phyloP scores from a whole-genome alignment of 768 basidiomycete genomes.

The Leccinum uliginosum region DNA sequence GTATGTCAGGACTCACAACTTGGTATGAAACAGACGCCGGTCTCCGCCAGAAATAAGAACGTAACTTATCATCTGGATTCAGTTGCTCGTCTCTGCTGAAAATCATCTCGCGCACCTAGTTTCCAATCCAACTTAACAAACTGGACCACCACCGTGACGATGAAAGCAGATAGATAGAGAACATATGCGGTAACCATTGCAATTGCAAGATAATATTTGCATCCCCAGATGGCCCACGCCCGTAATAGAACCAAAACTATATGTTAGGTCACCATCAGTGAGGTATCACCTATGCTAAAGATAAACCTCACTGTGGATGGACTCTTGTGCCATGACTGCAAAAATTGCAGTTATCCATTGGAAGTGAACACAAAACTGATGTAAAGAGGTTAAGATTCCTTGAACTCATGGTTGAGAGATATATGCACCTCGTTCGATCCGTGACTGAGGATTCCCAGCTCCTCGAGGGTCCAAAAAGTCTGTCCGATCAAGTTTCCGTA shows the following conservation, averaged over 20 bases:
- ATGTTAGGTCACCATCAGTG: not conserved
- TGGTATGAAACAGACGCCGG: not conserved
- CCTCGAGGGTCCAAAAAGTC: constrained; percentile 6
- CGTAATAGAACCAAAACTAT: constrained; percentile 16
- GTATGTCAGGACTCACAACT: not conserved
- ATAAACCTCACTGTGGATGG: constrained; percentile 10
- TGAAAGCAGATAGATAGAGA: not conserved
- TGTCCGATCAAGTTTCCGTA: constrained; percentile 14
- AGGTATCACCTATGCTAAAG: not conserved
- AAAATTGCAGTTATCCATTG: not conserved
- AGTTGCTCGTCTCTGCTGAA: not conserved
- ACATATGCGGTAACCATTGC: not conserved
- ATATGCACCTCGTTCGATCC: constrained; percentile 2
- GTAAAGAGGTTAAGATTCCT: no score
- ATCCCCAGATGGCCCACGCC: constrained; percentile 17
- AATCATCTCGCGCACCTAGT: not conserved
- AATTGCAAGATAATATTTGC: not conserved
- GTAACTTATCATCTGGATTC: not conserved
- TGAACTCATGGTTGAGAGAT: not conserved
- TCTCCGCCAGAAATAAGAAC: not conserved
- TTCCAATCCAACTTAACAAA: not conserved
- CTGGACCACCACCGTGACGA: not conserved
- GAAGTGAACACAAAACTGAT: constrained; percentile 10
- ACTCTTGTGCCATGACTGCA: constrained; percentile 1
- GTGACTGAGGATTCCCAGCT: constrained; percentile 7